A percentile compares a stretch with the other conserved stretches of the same genome.
These are phyloP conservation scores for Aspergillus sp. DNA, from an alignment of 2,329 filamentous ascomycete genomes.

Conservation along the genomic window DNA sequence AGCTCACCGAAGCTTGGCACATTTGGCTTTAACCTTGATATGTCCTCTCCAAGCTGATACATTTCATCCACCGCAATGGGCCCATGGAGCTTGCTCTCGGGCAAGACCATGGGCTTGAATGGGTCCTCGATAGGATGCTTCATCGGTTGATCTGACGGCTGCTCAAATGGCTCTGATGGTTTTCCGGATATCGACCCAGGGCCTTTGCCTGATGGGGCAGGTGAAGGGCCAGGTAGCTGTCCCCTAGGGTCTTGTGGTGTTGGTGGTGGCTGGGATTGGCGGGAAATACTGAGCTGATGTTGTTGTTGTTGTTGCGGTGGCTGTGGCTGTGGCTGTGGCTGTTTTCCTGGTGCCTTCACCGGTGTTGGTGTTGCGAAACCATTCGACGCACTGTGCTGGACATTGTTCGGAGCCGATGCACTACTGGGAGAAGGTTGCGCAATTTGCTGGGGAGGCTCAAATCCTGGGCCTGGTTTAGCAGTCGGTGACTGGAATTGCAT, in stretches of 20 bases:
- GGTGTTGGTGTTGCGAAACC: conserved; percentile 36
- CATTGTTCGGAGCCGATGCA: conserved; percentile 24
- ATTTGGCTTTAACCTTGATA: conserved; percentile 67
- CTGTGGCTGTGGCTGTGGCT: conserved; percentile 22
- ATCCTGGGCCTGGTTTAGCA: conserved; percentile 50
- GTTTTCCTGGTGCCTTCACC: conserved; percentile 28
- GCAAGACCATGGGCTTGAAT: conserved; percentile 44
- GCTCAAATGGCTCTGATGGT: conserved; percentile 22
- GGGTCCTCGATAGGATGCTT: conserved; percentile 38
- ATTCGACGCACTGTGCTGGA: conserved; percentile 30
- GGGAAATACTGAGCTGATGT: conserved; percentile 28
- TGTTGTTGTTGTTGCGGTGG: conserved; percentile 10
- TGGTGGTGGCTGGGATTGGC: conserved; percentile 27
- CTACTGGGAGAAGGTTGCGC: conserved; percentile 28
- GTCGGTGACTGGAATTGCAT: conserved; percentile 40
- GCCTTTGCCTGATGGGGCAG: conserved; percentile 24
- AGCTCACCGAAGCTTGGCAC: conserved; percentile 72
- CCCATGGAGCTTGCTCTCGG: conserved; percentile 58
- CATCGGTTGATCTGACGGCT: conserved; percentile 26
- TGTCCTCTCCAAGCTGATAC: conserved; percentile 59
- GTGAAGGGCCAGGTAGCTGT: conserved; percentile 23
- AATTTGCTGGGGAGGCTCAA: conserved; percentile 28
- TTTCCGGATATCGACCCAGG: conserved; percentile 23
- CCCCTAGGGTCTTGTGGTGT: conserved; percentile 23
- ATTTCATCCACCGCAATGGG: conserved; percentile 67